Conservation (phyloP, 345 rosid genomes). For the Abelmoschus esculentus region DNA sequence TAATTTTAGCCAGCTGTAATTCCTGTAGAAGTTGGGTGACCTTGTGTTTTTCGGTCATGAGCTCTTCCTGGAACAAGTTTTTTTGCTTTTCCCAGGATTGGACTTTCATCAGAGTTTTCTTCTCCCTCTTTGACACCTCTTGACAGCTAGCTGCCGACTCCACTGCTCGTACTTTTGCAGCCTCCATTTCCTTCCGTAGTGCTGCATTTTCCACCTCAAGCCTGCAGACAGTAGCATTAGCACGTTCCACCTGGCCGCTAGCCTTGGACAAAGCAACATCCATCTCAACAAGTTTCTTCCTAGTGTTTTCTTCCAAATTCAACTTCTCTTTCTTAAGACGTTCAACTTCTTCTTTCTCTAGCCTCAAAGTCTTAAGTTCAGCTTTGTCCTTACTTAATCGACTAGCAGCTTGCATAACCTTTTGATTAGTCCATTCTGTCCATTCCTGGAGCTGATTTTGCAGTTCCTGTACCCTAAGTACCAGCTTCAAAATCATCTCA, state of each 20-base stretch:
- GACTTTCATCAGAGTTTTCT: conserved; percentile 44
- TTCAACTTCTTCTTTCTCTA: conserved; percentile 85
- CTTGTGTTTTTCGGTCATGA: conserved; percentile 47
- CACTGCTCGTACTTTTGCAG: conserved; percentile 51
- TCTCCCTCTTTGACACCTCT: conserved; percentile 70
- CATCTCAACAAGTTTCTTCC: conserved; percentile 85
- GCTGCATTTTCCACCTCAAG: conserved; percentile 70
- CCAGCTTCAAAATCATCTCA: conserved; percentile 48
- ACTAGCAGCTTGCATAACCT: conserved; percentile 92
- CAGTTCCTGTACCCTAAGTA: conserved; percentile 39
- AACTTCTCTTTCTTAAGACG: conserved; percentile 74
- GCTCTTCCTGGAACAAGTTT: conserved; percentile 61
- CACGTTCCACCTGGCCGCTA: conserved; percentile 63
- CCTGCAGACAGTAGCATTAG: conserved; percentile 62
- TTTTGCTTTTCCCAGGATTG: conserved; percentile 85
- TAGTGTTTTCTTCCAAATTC: conserved; percentile 59
- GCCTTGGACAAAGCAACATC: conserved; percentile 71
- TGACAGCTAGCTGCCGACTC: conserved; percentile 69
- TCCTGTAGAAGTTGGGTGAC: conserved; percentile 38
- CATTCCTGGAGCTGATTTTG: conserved; percentile 78
- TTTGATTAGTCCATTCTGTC: conserved; percentile 97
- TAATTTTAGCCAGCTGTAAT: conserved; percentile 44
- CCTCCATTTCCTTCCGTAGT: conserved; percentile 64
- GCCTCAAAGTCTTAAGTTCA: conserved; percentile 74
- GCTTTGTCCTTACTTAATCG: conserved; percentile 77